phyloP scores from a whole-genome alignment of 352 stramenopile genomes.

The Pythium phragmiticola region DNA sequence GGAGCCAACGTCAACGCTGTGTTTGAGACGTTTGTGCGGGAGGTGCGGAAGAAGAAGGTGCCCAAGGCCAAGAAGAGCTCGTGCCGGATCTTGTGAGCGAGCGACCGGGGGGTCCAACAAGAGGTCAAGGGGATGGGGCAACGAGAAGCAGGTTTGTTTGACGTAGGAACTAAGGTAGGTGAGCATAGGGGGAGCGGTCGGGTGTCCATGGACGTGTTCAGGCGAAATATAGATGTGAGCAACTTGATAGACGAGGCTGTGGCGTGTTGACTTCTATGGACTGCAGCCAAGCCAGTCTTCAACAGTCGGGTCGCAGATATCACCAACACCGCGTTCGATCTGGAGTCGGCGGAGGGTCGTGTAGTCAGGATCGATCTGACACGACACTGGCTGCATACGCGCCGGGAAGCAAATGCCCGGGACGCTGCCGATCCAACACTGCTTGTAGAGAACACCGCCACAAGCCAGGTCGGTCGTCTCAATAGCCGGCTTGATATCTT shows the following conservation, averaged over 20 bases:
- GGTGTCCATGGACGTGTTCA: neutral
- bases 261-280: neutral
- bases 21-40: slow-evolving; percentile 86
- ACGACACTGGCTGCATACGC: slow-evolving; percentile 16
- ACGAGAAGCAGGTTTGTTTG: slow-evolving; percentile 1
- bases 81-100: slow-evolving; percentile 60
- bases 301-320: slow-evolving; percentile 13
- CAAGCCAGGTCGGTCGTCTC: slow-evolving; percentile 9
- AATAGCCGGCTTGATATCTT: slow-evolving; percentile 2
- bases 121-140: neutral
- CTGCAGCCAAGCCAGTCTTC: slow-evolving; percentile 23
- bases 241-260: neutral
- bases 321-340: slow-evolving; percentile 18
- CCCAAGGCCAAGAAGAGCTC: slow-evolving; percentile 73
- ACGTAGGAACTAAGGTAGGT: slow-evolving; percentile 6
- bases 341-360: slow-evolving; percentile 12
- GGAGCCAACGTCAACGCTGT: slow-evolving; percentile 84
- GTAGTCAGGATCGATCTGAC: slow-evolving; percentile 1
- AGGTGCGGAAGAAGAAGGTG: slow-evolving; percentile 80
- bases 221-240: slow-evolving; percentile 13
- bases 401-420: slow-evolving; percentile 13
- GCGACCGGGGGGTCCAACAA: neutral
- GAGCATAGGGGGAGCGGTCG: neutral
- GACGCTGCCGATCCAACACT: slow-evolving; percentile 1
- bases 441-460: slow-evolving; percentile 21